phyloP scores from a whole-genome alignment of 1,284 basidiomycete species.

The Malassezia pachydermatis region DNA sequence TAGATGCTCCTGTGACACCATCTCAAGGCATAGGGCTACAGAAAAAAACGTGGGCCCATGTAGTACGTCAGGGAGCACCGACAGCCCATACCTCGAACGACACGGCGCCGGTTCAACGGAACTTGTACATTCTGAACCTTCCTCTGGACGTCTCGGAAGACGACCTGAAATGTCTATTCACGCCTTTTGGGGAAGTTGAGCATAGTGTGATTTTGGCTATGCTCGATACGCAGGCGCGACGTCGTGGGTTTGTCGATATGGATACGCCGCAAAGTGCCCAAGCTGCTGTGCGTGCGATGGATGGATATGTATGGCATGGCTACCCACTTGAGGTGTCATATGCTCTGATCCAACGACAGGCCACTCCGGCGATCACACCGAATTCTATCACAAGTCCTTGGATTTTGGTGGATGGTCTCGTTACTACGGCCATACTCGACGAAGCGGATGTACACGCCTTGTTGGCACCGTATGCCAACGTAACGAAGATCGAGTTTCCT shows the following conservation, averaged over 20 bases:
- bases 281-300: slow-evolving; percentile 30
- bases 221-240: slow-evolving; percentile 42
- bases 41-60: too few species aligned
- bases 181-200: slow-evolving; percentile 29
- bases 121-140: slow-evolving; percentile 45
- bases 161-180: slow-evolving; percentile 35
- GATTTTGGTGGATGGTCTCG: slow-evolving; percentile 19
- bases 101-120: slow-evolving; percentile 27
- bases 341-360: slow-evolving; percentile 39
- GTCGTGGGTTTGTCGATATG: slow-evolving; percentile 47
- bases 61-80: too few species aligned
- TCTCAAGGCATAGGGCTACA: too few species aligned
- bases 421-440: slow-evolving; percentile 21
- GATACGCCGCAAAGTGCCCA: slow-evolving; percentile 27
- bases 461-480: slow-evolving; percentile 17
- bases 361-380: background rate
- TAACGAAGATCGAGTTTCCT: slow-evolving; percentile 1
- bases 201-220: slow-evolving; percentile 47
- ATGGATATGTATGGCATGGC: slow-evolving; percentile 38
- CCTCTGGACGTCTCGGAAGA: slow-evolving; percentile 40
- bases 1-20: too few species aligned
- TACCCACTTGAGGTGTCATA: slow-evolving; percentile 47
- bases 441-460: slow-evolving; percentile 19
- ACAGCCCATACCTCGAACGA: too few species aligned
- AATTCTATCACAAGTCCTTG: background rate